Percentiles rank a stretch among this genome's conserved stretches.
These are phyloP conservation scores for Kondoa malvinella DNA, from an alignment of 768 basidiomycete genomes.

Conservation along the genomic window DNA sequence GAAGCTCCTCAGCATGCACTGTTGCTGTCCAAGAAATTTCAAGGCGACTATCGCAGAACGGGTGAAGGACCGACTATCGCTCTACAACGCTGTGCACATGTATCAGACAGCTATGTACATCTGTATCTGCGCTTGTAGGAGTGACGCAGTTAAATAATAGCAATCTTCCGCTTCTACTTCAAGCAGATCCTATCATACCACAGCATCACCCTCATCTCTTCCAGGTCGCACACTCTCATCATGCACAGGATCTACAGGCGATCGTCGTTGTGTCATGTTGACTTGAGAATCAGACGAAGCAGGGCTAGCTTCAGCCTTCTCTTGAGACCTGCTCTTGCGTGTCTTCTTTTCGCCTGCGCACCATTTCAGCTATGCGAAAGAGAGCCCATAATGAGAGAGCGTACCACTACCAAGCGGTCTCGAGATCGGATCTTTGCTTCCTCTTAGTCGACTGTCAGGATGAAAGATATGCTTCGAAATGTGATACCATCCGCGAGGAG, in stretches of 20 bases:
- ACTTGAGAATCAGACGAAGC: background rate
- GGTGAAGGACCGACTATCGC: too few species aligned
- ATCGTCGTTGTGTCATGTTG: too few species aligned
- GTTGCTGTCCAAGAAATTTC: too few species aligned
- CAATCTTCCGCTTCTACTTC: background rate
- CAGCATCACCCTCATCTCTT: background rate
- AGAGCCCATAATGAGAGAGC: background rate
- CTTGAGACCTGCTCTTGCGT: background rate
- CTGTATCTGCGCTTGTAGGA: too few species aligned
- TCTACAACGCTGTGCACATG: background rate
- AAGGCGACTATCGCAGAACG: too few species aligned
- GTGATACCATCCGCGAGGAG: background rate
- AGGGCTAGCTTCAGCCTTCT: background rate
- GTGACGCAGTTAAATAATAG: too few species aligned
- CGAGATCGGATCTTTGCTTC: background rate
- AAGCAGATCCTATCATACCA: background rate
- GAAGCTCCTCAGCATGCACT: background rate
- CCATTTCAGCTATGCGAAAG: background rate
- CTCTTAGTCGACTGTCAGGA: background rate
- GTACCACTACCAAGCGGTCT: background rate
- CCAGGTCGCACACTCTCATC: background rate
- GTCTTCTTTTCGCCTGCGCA: background rate
- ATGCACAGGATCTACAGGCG: background rate
- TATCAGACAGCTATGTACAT: background rate
- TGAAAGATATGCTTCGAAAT: background rate